Evolutionary conservation across 1,284 basidiomycete species (phyloP), one percentile per base, ranked within the genome.

Genomic region (Vanrija sp.): DNA sequence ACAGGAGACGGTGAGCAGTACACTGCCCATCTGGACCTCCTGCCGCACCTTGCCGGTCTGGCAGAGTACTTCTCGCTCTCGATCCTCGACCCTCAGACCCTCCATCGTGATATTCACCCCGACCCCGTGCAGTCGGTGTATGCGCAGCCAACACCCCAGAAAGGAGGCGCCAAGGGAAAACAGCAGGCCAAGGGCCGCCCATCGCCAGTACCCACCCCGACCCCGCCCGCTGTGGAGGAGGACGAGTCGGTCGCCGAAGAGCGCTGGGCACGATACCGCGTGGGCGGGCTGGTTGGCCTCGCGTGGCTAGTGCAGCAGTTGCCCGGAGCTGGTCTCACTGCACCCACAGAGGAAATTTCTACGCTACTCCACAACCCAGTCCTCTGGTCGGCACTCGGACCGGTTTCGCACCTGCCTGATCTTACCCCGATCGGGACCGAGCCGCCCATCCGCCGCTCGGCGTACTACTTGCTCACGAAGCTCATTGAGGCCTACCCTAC

Each of bases 41-140:
- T 46, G 1, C 60, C 64, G 14, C 71, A 77, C 38, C 71, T 81
- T 45, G 57, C 64, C 1, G 53, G 65, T 1, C 52, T 78, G 3
- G 63, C 69, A 14, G 74, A 75, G 51, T 77, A 74, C 60, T 62
- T 78, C 38, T 66, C 71, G 1, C 62, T 74, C 18, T 80, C 84
- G 0, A 74, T 86, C 2, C 78, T 91, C 16, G 84, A 89, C 67
- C 89, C 91, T 0, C 73, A 73, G 15, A 84, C 80, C 0, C 75
- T 90, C 1, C 85, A 89, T 66, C 64, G 77, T 5, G 81, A 84
- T 62, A 80, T 92, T 19, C 89, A 91, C 61, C 89, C 89, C 7
- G 74, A 79, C 2, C 74, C 74, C 5, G 67, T 75, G 7, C 53
- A 65, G 43, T 57, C 56, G 2, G 55, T 51, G n/a, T 58, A 60